Conservation (phyloP, 129 eudicot genomes). For the Oenanthe sinensis region DNA sequence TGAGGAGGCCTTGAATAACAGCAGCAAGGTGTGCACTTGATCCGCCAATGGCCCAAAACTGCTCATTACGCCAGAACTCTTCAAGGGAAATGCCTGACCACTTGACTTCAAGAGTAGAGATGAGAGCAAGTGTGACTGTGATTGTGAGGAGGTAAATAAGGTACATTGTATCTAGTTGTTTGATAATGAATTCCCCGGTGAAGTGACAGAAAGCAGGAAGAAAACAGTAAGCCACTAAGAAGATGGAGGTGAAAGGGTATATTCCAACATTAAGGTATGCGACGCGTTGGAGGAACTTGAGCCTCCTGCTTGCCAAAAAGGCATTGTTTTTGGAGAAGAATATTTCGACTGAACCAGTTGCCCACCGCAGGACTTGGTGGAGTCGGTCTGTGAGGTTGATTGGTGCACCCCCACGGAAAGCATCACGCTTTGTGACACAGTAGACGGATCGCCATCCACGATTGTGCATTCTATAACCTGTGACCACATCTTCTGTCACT, state of each 20-base stretch:
- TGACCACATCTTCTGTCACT: constrained; percentile 82
- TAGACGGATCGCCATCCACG: constrained; percentile 91
- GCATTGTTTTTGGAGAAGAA: constrained; percentile 76
- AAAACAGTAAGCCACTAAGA: constrained; percentile 66
- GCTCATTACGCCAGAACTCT: constrained; percentile 85
- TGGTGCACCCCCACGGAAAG: constrained; percentile 81
- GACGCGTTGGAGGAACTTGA: constrained; percentile 63
- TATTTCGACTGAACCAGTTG: constrained; percentile 80
- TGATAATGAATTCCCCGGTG: constrained; percentile 66
- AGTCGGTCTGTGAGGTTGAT: constrained; percentile 80
- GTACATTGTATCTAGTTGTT: constrained; percentile 37
- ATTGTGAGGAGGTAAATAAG: constrained; percentile 52
- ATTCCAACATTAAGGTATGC: constrained; percentile 76
- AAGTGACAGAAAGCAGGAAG: constrained; percentile 76
- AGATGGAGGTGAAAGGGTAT: constrained; percentile 81
- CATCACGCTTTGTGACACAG: constrained; percentile 84
- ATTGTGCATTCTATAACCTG: constrained; percentile 91
- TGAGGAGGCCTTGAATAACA: constrained; percentile 81
- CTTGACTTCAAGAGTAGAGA: constrained; percentile 75
- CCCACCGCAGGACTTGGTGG: constrained; percentile 83
- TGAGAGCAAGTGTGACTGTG: constrained; percentile 40
- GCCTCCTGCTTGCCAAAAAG: constrained; percentile 49
- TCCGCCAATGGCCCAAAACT: constrained; percentile 89
- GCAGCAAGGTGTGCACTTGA: constrained; percentile 83
- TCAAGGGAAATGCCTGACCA: constrained; percentile 89